A percentile compares a stretch with the other conserved stretches of the same genome.
phyloP scores from a whole-genome alignment of 163 green algal species.

The Scenedesmus sp. region DNA sequence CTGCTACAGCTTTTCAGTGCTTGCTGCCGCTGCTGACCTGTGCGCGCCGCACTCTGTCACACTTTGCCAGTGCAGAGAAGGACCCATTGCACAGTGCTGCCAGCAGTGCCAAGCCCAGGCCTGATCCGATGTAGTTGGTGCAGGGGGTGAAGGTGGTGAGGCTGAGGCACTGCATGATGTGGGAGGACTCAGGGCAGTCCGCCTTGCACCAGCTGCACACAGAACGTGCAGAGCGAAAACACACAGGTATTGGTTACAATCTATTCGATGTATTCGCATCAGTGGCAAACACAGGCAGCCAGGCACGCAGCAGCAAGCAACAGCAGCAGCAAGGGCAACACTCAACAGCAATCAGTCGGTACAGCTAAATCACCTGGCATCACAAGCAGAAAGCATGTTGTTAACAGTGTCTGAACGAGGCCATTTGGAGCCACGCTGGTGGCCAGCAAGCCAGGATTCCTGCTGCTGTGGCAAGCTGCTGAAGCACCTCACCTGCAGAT shows the following conservation, averaged over 20 bases:
- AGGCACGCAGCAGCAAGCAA: neutral
- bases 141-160: neutral
- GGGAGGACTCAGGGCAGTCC: neutral
- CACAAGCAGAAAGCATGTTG: neutral
- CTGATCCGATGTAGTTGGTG: neutral
- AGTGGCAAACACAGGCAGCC: too few relatives aligned
- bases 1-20: neutral
- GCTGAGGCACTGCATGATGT: conserved; percentile 18
- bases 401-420: neutral
- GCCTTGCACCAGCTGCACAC: neutral
- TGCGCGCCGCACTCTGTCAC: neutral
- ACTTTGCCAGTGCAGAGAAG: conserved; percentile 18
- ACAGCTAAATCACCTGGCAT: neutral
- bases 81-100: conserved; percentile 11
- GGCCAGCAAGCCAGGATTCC: neutral
- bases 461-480: neutral
- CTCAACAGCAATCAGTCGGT: neutral
- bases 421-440: too few relatives aligned
- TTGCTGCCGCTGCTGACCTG: neutral
- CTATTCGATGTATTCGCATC: too few relatives aligned
- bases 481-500: conserved; percentile 6
- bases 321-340: neutral
- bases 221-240: neutral
- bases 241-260: neutral
- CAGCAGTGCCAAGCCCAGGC: neutral